Conservation (phyloP, 495 filamentous ascomycete genomes). For the Podospora sp. region DNA sequence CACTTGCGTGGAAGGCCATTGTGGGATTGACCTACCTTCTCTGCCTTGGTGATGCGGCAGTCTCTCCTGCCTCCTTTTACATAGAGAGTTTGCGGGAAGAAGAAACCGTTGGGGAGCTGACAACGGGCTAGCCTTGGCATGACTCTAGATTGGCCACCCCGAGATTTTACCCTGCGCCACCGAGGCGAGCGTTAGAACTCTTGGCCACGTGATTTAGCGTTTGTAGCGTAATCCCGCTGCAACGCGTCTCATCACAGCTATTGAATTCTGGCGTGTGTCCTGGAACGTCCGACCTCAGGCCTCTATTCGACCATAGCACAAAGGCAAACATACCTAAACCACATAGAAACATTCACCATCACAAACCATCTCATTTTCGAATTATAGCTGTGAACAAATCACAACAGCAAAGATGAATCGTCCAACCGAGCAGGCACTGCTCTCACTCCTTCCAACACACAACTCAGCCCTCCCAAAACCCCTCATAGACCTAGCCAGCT, state of each 20-base stretch:
- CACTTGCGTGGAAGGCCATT: conserved; percentile 50
- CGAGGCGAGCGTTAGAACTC: background rate
- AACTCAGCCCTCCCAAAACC: conserved; percentile 69
- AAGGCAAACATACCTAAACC: too few species aligned
- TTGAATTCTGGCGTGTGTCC: background rate
- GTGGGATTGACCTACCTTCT: conserved; percentile 17
- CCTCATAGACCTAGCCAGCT: conserved; percentile 74
- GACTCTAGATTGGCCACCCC: conserved; percentile 1
- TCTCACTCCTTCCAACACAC: conserved; percentile 76
- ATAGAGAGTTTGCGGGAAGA: conserved; percentile 9
- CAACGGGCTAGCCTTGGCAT: conserved; percentile 10
- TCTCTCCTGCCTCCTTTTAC: background rate
- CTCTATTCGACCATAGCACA: background rate
- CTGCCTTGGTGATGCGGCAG: conserved; percentile 3
- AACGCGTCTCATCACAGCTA: conserved; percentile 10
- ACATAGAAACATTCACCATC: too few species aligned
- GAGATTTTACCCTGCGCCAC: background rate
- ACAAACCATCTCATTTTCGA: background rate
- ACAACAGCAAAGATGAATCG: conserved; percentile 60
- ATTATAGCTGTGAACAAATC: background rate
- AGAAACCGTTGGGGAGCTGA: conserved; percentile 4
- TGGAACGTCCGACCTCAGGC: background rate
- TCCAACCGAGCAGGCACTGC: conserved; percentile 74
- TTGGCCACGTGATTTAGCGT: conserved; percentile 21
- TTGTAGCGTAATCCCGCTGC: background rate